Conservation (phyloP, 768 basidiomycete species). For the Dioszegia aurantiaca region DNA sequence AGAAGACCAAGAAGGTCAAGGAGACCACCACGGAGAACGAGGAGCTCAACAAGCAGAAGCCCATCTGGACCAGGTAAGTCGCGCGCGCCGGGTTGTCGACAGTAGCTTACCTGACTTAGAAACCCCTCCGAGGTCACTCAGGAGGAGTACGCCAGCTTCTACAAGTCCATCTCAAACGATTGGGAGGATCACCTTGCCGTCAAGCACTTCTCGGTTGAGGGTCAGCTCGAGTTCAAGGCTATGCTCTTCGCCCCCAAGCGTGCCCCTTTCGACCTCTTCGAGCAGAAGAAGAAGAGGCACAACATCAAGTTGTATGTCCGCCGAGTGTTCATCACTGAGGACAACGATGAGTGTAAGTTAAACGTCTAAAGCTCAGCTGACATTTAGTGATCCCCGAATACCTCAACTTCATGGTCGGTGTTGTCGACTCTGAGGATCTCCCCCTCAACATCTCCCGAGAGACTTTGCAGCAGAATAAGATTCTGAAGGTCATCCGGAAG, state of each 20-base stretch:
- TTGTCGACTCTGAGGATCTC: constrained; percentile 99
- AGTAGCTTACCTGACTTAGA: constrained; percentile 56
- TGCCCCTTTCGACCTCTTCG: constrained; percentile 98
- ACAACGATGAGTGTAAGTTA: constrained; percentile 76
- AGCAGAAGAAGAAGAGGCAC: constrained; percentile 99
- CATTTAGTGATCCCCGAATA: constrained; percentile 70
- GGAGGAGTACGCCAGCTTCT: constrained; percentile 94
- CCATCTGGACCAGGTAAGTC: constrained; percentile 78
- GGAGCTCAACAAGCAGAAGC: constrained; percentile 99
- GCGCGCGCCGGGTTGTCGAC: too few relatives aligned
- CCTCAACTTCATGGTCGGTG: constrained; percentile 99
- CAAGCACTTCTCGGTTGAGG: constrained; percentile 99
- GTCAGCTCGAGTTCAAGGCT: constrained; percentile 99
- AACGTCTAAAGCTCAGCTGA: constrained; percentile 3
- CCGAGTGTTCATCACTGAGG: constrained; percentile 99
- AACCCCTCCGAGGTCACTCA: constrained; percentile 88
- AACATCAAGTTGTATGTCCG: constrained; percentile 99
- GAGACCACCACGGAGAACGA: constrained; percentile 82
- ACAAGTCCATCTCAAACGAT: constrained; percentile 99
- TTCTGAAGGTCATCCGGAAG: constrained; percentile 86
- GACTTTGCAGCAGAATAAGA: constrained; percentile 99
- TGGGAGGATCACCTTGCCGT: constrained; percentile 99
- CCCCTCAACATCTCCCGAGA: constrained; percentile 99
- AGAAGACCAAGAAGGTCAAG: constrained; percentile 93
- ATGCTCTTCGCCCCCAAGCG: constrained; percentile 97